phyloP scores from a whole-genome alignment of 2,329 filamentous ascomycete species.

The Talaromyces sp. region DNA sequence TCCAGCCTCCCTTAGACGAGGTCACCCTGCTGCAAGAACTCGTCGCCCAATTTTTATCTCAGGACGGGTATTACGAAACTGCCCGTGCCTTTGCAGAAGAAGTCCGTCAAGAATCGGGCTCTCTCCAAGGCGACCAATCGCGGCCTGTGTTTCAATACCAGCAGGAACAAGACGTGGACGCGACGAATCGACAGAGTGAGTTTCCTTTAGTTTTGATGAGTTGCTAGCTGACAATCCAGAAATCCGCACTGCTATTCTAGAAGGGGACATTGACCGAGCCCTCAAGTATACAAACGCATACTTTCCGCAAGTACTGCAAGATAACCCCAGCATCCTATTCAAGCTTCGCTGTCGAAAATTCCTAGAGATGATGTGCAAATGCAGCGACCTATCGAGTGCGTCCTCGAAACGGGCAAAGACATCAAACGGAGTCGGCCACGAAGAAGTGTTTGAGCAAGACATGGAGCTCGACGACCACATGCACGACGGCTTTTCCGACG shows the following conservation, averaged over 20 bases:
- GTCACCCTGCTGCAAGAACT: constrained; percentile 75
- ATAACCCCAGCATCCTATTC: constrained; percentile 82
- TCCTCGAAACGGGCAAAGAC: constrained; percentile 31
- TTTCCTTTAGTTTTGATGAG: constrained; percentile 10
- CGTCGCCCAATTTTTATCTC: constrained; percentile 81
- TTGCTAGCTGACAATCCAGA: constrained; percentile 21
- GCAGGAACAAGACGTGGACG: constrained; percentile 77
- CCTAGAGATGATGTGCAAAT: constrained; percentile 83
- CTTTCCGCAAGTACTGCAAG: constrained; percentile 73
- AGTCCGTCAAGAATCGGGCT: constrained; percentile 65
- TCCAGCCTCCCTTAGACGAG: constrained; percentile 64
- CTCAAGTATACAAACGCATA: constrained; percentile 72
- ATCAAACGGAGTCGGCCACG: constrained; percentile 35
- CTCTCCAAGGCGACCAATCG: constrained; percentile 56
- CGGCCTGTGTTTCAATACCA: constrained; percentile 55
- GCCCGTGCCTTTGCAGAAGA: constrained; percentile 83
- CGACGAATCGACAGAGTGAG: constrained; percentile 78
- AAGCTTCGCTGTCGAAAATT: constrained; percentile 85
- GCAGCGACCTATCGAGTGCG: constrained; percentile 54
- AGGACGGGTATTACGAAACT: constrained; percentile 93
- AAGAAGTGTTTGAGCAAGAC: constrained; percentile 45
- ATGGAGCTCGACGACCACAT: constrained; percentile 56
- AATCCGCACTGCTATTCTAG: constrained; percentile 79
- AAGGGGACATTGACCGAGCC: constrained; percentile 87
- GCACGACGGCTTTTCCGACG: constrained; percentile 28